phyloP scores from a whole-genome alignment of 164 flowering plant genomes.

The Sextonia rubra region DNA sequence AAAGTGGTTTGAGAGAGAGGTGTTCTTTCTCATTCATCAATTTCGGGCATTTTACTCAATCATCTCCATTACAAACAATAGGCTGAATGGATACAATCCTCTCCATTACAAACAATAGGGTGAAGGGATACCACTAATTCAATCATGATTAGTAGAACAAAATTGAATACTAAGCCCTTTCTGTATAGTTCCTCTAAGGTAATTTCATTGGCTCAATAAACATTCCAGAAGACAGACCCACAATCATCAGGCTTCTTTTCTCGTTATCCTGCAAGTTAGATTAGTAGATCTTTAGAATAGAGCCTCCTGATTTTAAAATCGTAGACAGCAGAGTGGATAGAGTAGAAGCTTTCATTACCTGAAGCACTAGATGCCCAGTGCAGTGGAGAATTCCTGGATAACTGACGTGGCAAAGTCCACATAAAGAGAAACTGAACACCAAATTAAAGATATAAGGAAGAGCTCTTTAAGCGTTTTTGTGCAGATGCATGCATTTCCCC shows the following conservation, averaged over 20 bases:
- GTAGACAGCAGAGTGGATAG: background rate
- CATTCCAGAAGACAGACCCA: background rate
- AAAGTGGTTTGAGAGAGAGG: too few relatives aligned
- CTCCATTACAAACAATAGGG: background rate
- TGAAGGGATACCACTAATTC: background rate
- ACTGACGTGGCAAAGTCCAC: slow-evolving; percentile 89
- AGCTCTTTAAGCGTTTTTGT: too few relatives aligned
- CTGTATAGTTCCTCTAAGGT: background rate
- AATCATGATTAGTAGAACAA: background rate
- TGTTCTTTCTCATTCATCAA: too few relatives aligned
- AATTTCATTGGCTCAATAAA: background rate
- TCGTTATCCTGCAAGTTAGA: slow-evolving; percentile 62
- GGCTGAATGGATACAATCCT: too few relatives aligned
- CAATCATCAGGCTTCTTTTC: slow-evolving; percentile 79
- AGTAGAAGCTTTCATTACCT: slow-evolving; percentile 44
- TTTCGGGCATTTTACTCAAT: too few relatives aligned
- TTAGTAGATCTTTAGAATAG: background rate
- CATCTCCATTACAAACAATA: too few relatives aligned
- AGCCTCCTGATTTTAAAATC: background rate
- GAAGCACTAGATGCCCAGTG: slow-evolving; percentile 91
- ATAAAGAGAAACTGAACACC: slow-evolving; percentile 53
- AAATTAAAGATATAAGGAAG: slow-evolving; percentile 17
- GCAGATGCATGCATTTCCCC: too few relatives aligned
- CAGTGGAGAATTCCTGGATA: slow-evolving; percentile 80
- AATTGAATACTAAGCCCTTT: background rate